These are phyloP conservation scores for Mortierella sp. DNA, from an alignment of 371 early-diverging fungal genomes.

Conservation along the genomic window DNA sequence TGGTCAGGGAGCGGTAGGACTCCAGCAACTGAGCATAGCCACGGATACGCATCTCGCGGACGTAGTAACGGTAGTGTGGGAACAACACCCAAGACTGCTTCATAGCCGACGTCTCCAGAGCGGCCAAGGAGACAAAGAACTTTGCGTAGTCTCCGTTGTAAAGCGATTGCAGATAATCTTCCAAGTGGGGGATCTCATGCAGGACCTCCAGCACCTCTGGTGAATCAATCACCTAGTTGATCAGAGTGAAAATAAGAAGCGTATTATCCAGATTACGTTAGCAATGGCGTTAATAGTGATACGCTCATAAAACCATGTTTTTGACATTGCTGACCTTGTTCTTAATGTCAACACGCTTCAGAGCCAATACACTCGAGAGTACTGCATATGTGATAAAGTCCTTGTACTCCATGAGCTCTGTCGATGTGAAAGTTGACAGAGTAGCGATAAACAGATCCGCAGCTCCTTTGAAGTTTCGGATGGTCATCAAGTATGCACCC, in stretches of 20 bases:
- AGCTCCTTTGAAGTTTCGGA: slow-evolving; percentile 96
- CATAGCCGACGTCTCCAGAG: slow-evolving; percentile 75
- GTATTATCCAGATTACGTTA: background rate
- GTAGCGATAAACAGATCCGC: slow-evolving; percentile 93
- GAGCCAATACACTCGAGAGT: slow-evolving; percentile 88
- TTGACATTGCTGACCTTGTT: slow-evolving; percentile 73
- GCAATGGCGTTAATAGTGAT: background rate
- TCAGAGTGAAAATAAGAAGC: background rate
- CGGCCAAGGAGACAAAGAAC: slow-evolving; percentile 83
- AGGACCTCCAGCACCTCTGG: slow-evolving; percentile 98
- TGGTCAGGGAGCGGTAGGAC: slow-evolving; percentile 95
- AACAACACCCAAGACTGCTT: slow-evolving; percentile 72
- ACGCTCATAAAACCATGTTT: no score
- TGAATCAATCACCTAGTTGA: slow-evolving; percentile 84
- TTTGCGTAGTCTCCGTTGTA: slow-evolving; percentile 95
- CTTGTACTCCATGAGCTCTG: slow-evolving; percentile 97
- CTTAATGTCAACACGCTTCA: slow-evolving; percentile 94
- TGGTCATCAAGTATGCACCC: slow-evolving; percentile 92
- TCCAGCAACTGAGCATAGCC: slow-evolving; percentile 98
- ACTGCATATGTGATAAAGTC: slow-evolving; percentile 97
- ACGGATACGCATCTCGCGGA: slow-evolving; percentile 98
- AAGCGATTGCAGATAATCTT: slow-evolving; percentile 86
- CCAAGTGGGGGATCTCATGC: slow-evolving; percentile 87
- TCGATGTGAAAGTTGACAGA: slow-evolving; percentile 96
- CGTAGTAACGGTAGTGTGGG: slow-evolving; percentile 91